phyloP scores from a whole-genome alignment of 371 early-diverging fungal species.

The Actinomortierella ambigua region DNA sequence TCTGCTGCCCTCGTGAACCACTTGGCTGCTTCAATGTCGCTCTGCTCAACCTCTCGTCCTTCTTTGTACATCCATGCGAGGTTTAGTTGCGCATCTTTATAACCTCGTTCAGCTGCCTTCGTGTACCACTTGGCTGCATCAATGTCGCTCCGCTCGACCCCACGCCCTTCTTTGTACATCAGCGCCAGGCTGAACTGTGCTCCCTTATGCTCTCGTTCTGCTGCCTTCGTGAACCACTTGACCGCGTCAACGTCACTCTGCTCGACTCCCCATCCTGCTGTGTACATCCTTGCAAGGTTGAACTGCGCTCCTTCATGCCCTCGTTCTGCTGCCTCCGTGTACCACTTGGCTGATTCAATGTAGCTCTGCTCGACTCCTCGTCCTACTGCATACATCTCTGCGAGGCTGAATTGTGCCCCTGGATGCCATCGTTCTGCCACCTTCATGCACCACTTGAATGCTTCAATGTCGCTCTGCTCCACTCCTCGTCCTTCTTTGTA shows the following conservation, averaged over 20 bases:
- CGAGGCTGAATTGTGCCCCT: too few relatives aligned
- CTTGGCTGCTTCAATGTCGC: too few relatives aligned
- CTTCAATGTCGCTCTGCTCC: too few relatives aligned
- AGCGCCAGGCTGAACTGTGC: slow-evolving; percentile 84
- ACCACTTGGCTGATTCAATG: slow-evolving; percentile 59
- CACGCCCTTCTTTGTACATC: slow-evolving; percentile 82
- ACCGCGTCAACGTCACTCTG: slow-evolving; percentile 59
- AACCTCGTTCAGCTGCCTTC: slow-evolving; percentile 77
- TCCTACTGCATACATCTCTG: too few relatives aligned
- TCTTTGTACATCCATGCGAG: too few relatives aligned
- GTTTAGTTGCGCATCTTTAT: too few relatives aligned
- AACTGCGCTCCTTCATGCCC: slow-evolving; percentile 79
- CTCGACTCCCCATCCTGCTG: slow-evolving; percentile 72
- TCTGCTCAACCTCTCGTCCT: too few relatives aligned
- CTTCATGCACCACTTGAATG: too few relatives aligned
- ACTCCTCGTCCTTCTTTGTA: too few relatives aligned
- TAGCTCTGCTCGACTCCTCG: slow-evolving; percentile 55
- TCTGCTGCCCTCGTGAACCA: too few relatives aligned
- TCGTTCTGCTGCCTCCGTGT: slow-evolving; percentile 53
- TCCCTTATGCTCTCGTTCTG: slow-evolving; percentile 71
- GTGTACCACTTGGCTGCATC: slow-evolving; percentile 76
- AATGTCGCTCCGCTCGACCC: slow-evolving; percentile 62
- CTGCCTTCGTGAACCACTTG: slow-evolving; percentile 75
- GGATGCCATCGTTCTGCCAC: too few relatives aligned
- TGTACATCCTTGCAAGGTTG: slow-evolving; percentile 76